Evolutionary conservation across 345 rosid genomes (phyloP).

Genomic region (Aethionema arabicum): DNA sequence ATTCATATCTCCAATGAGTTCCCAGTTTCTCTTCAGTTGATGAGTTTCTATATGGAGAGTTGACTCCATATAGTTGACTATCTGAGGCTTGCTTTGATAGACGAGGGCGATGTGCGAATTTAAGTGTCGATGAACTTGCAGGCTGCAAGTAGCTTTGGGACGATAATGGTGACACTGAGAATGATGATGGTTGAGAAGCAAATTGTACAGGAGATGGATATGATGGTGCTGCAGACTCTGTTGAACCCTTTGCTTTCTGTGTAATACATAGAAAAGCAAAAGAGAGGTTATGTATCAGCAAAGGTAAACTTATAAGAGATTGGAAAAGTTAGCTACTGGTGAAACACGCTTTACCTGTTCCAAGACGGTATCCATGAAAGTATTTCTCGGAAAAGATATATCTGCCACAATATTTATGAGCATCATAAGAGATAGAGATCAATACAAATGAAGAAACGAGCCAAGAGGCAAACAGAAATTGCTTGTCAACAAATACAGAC

Average conservation of each 20-base stretch:
- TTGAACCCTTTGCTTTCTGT: constrained; percentile 48
- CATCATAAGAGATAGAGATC: constrained; percentile 6
- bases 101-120: constrained; percentile 41
- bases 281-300: constrained; percentile 19
- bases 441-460: constrained; percentile 13
- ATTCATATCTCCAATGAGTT: constrained; percentile 60
- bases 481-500: constrained; percentile 9
- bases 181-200: constrained; percentile 65
- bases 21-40: constrained; percentile 27
- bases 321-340: constrained; percentile 6
- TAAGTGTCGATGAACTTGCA: constrained; percentile 44
- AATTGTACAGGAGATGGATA: constrained; percentile 53
- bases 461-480: constrained; percentile 19
- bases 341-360: constrained; percentile 60
- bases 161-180: constrained; percentile 48
- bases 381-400: constrained; percentile 59
- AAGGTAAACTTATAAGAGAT: background rate
- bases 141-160: constrained; percentile 53
- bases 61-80: constrained; percentile 26
- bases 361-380: constrained; percentile 56
- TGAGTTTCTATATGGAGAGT: constrained; percentile 32
- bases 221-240: constrained; percentile 50
- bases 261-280: constrained; percentile 2
- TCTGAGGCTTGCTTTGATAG: constrained; percentile 46
- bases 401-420: constrained; percentile 47